These are phyloP conservation scores for Lentinula aciculospora DNA, from an alignment of 768 basidiomycete species.

Conservation along the genomic window DNA sequence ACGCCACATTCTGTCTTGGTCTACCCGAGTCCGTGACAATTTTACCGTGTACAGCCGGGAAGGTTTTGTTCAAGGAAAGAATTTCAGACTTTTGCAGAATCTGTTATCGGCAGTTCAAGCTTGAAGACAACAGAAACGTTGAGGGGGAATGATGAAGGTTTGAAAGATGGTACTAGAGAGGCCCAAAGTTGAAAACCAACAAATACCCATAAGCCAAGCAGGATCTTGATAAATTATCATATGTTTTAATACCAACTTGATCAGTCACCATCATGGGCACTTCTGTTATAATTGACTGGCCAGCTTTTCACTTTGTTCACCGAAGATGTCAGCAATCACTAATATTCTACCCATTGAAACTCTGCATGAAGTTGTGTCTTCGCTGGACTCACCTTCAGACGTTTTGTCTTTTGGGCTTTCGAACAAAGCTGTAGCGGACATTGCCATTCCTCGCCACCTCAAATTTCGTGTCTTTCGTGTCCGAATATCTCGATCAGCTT, in stretches of 20 bases:
- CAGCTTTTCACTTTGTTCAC: not conserved
- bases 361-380: not conserved
- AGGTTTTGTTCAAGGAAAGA: slow-evolving; percentile 46
- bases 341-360: not conserved
- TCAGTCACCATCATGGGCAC: not conserved
- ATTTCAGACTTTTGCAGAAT: slow-evolving; percentile 47
- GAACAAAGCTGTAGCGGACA: not conserved
- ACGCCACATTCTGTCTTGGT: not conserved
- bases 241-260: not conserved
- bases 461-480: not conserved
- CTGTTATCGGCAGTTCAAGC: slow-evolving; percentile 27
- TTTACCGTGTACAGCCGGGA: slow-evolving; percentile 28
- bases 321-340: not conserved
- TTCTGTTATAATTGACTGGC: not conserved
- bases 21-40: not conserved
- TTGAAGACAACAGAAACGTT: not conserved
- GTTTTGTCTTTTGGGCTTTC: not conserved
- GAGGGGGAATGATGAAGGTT: not conserved
- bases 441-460: not conserved
- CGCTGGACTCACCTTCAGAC: not conserved
- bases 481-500: not conserved
- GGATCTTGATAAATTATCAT: not conserved
- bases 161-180: not conserved
- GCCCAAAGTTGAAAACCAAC: not conserved
- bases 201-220: not conserved